A percentile compares a stretch with the other conserved stretches of the same genome.
These are phyloP conservation scores for Discostella stelligeroides DNA, from an alignment of 108 stramenopile species.

Conservation along the genomic window DNA sequence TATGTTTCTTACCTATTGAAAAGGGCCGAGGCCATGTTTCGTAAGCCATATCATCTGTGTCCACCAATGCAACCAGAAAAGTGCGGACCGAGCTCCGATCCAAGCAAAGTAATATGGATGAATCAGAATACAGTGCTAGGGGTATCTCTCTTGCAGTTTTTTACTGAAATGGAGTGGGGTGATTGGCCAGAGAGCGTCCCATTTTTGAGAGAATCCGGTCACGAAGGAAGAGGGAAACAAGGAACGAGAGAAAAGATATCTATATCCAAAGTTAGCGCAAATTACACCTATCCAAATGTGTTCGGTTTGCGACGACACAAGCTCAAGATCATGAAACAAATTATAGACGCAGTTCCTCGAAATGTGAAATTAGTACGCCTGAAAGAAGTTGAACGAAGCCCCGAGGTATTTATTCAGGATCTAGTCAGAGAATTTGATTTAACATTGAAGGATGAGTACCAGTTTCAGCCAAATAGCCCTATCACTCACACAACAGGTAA, in stretches of 20 bases:
- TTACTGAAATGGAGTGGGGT: conserved; percentile 35
- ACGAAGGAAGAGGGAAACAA: conserved; percentile 3
- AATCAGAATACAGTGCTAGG: conserved; percentile 43
- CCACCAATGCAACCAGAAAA: conserved; percentile 42
- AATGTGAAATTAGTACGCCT: conserved; percentile 50
- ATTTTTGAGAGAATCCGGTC: conserved; percentile 23
- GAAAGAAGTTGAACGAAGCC: conserved; percentile 46
- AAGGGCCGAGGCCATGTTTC: conserved; percentile 53
- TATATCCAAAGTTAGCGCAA: conserved; percentile 41
- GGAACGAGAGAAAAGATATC: conserved; percentile 5
- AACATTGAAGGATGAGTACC: conserved; percentile 27
- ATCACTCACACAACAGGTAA: conserved; percentile 29
- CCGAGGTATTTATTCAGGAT: conserved; percentile 44
- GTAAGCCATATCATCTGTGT: conserved; percentile 53
- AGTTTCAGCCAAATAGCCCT: conserved; percentile 23
- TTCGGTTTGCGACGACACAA: conserved; percentile 46
- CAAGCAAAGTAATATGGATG: conserved; percentile 34
- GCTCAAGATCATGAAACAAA: conserved; percentile 47
- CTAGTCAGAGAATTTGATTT: conserved; percentile 37
- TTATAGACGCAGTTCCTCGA: conserved; percentile 32
- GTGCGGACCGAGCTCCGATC: conserved; percentile 34
- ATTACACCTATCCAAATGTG: conserved; percentile 48
- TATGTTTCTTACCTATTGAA: neutral
- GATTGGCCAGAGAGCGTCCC: conserved; percentile 50
- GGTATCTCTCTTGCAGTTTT: conserved; percentile 28